A percentile compares a stretch with the other conserved stretches of the same genome.
phyloP scores from a whole-genome alignment of 805 yeast genomes.

The Wickerhamomyces bovis region DNA sequence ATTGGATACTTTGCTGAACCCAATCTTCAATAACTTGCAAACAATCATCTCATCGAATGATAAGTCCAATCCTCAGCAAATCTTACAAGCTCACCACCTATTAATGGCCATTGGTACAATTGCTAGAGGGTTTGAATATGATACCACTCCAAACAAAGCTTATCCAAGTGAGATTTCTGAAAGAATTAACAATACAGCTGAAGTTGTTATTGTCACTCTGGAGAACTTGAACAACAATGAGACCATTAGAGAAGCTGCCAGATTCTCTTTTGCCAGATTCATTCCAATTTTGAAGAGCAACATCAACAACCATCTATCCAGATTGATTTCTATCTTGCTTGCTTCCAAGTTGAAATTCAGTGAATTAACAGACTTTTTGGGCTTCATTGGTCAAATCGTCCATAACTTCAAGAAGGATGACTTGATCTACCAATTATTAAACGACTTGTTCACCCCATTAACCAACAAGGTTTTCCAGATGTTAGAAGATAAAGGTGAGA shows the following conservation, averaged over 20 bases:
- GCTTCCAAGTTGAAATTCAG: conserved; percentile 47
- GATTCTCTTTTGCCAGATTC: conserved; percentile 83
- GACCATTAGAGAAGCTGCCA: conserved; percentile 73
- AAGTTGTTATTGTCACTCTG: conserved; percentile 76
- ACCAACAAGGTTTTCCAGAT: conserved; percentile 53
- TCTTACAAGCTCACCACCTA: conserved; percentile 78
- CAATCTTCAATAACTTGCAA: conserved; percentile 69
- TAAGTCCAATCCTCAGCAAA: conserved; percentile 34
- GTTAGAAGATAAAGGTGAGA: conserved; percentile 38
- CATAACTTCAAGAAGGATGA: conserved; percentile 68
- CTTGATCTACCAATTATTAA: conserved; percentile 64
- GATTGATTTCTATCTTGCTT: conserved; percentile 63
- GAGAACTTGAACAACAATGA: conserved; percentile 66
- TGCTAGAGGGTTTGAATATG: conserved; percentile 67
- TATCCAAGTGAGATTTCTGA: conserved; percentile 33
- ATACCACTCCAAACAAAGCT: conserved; percentile 26
- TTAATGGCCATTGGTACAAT: conserved; percentile 87
- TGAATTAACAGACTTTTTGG: conserved; percentile 75
- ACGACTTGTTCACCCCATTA: conserved; percentile 71
- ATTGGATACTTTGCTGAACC: conserved; percentile 64
- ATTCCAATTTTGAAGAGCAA: conserved; percentile 61
- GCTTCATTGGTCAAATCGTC: conserved; percentile 82
- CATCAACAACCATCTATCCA: conserved; percentile 51
- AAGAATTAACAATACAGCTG: conserved; percentile 64
- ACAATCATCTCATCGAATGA: conserved; percentile 45